phyloP scores from a whole-genome alignment of 148 eudicot genomes.

The Suaeda aralocaspica region DNA sequence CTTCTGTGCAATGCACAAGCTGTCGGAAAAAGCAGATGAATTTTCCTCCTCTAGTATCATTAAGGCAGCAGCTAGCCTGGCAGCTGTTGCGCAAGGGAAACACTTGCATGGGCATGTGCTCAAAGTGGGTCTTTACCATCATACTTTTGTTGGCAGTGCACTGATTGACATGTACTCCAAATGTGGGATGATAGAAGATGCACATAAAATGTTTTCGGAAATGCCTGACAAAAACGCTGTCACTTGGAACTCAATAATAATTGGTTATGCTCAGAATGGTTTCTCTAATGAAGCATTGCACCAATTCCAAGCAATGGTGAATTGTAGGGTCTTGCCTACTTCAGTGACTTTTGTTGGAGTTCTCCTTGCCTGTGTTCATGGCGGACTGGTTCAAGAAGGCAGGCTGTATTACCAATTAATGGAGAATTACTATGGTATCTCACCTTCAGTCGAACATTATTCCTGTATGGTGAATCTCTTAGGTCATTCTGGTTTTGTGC shows the following conservation, averaged over 20 bases:
- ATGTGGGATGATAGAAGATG: slow-evolving; percentile 46
- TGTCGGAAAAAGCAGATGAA: slow-evolving; percentile 30
- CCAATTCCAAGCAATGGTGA: slow-evolving; percentile 40
- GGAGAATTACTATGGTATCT: slow-evolving; percentile 46
- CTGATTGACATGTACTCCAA: slow-evolving; percentile 51
- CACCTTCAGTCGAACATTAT: slow-evolving; percentile 61
- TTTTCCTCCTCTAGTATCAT: slow-evolving; percentile 38
- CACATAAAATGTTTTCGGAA: slow-evolving; percentile 29
- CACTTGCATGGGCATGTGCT: slow-evolving; percentile 39
- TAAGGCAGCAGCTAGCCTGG: slow-evolving; percentile 33
- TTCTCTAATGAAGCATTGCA: slow-evolving; percentile 41
- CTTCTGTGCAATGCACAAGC: slow-evolving; percentile 37
- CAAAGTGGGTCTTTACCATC: slow-evolving; percentile 30
- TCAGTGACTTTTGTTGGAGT: slow-evolving; percentile 44
- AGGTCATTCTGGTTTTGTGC: slow-evolving; percentile 57
- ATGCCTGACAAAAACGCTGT: slow-evolving; percentile 43
- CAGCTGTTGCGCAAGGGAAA: slow-evolving; percentile 28
- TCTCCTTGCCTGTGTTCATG: slow-evolving; percentile 72
- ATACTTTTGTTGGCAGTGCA: slow-evolving; percentile 41
- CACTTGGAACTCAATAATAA: slow-evolving; percentile 49
- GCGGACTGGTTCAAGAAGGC: slow-evolving; percentile 55
- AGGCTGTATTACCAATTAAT: slow-evolving; percentile 48
- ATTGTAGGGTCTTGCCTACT: slow-evolving; percentile 25
- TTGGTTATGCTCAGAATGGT: slow-evolving; percentile 46
- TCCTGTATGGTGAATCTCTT: slow-evolving; percentile 75